These are phyloP conservation scores for Talaromyces adpressus DNA, from an alignment of 495 filamentous ascomycete genomes.

Conservation along the genomic window DNA sequence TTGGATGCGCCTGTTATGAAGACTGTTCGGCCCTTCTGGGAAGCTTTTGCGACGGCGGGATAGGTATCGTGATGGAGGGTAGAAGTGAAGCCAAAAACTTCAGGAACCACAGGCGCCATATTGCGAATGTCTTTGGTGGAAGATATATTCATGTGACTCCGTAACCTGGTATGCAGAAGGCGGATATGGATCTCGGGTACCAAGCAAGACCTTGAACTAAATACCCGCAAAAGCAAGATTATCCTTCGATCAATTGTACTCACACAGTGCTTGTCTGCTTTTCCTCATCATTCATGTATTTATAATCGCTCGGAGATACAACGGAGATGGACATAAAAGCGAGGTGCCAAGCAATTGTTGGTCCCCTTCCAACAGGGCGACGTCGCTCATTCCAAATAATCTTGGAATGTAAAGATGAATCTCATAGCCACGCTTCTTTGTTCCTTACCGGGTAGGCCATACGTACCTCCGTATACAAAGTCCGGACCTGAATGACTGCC, in stretches of 20 bases:
- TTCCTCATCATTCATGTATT: not conserved
- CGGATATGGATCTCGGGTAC: not conserved
- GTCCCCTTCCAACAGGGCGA: not conserved
- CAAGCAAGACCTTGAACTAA: not conserved
- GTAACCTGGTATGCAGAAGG: not conserved
- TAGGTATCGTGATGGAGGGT: conserved; percentile 35
- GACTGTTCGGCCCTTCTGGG: conserved; percentile 30
- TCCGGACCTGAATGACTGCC: not conserved
- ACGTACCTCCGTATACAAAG: not conserved
- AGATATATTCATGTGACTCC: not conserved
- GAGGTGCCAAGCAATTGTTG: not conserved
- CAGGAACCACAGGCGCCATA: not conserved
- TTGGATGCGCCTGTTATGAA: conserved; percentile 45
- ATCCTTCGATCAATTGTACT: not conserved
- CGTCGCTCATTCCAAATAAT: not conserved
- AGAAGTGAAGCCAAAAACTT: not conserved
- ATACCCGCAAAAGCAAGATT: not conserved
- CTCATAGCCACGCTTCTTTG: not conserved
- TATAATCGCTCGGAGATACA: not conserved
- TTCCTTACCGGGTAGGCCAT: not conserved
- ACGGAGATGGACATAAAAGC: not conserved
- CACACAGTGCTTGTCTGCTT: not conserved
- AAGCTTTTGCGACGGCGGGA: conserved; percentile 30
- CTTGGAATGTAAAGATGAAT: not conserved
- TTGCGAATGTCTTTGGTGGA: not conserved